A percentile compares a stretch with the other conserved stretches of the same genome.
These are phyloP conservation scores for Tricholoma flavovirens DNA, from an alignment of 768 basidiomycete genomes.

Conservation along the genomic window DNA sequence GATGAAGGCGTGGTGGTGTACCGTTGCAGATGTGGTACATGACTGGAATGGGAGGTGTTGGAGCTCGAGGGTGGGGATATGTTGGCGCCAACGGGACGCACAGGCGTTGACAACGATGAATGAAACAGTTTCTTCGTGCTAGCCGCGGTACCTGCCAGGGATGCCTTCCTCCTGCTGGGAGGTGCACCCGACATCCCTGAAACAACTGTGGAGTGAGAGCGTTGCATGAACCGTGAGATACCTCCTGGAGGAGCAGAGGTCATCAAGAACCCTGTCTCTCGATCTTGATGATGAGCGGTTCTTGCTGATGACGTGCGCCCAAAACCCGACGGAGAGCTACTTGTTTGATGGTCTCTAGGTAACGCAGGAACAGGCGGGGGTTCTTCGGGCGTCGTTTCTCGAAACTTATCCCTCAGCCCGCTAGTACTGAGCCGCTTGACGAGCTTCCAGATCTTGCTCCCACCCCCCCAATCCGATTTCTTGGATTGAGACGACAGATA, in stretches of 20 bases:
- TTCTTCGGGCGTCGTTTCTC: slow-evolving; percentile 2
- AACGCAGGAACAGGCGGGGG: slow-evolving; percentile 60
- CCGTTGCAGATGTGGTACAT: slow-evolving; percentile 21
- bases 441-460: slow-evolving; percentile 57
- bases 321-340: slow-evolving; percentile 1
- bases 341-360: slow-evolving; percentile 34
- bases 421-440: slow-evolving; percentile 68
- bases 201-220: background rate
- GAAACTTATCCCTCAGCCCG: slow-evolving; percentile 48
- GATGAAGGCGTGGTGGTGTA: slow-evolving; percentile 53
- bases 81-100: background rate
- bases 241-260: background rate
- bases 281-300: background rate
- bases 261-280: background rate
- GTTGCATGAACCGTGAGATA: background rate
- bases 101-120: background rate
- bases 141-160: background rate
- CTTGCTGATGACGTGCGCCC: background rate
- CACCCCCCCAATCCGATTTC: slow-evolving; percentile 16
- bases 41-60: background rate
- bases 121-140: no score
- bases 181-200: background rate
- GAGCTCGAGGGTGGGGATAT: background rate
- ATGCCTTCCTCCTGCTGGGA: background rate
- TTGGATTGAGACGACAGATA: background rate